Evolutionary conservation across 1,284 basidiomycete species (phyloP).

Genomic region (Anthracocystis walkeri): DNA sequence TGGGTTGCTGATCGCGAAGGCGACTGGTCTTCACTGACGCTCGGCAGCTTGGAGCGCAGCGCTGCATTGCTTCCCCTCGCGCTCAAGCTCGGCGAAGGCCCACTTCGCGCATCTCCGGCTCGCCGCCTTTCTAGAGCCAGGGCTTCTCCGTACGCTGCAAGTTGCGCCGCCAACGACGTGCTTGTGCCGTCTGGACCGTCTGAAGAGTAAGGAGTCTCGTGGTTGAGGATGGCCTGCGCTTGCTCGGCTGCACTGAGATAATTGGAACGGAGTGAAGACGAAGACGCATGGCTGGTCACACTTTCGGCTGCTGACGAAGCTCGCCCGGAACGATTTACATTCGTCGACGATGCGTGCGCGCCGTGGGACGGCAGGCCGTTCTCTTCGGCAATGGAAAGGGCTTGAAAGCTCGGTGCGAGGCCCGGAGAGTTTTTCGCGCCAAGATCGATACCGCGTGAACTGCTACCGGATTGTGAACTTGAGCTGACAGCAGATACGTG

Average conservation of each 20-base stretch:
- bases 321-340: conserved; percentile 20
- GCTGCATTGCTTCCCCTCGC: conserved; percentile 47
- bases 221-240: conserved; percentile 53
- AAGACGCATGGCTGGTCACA: conserved; percentile 32
- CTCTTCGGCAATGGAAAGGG: conserved; percentile 49
- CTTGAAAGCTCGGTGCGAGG: conserved; percentile 28
- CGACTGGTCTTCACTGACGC: conserved; percentile 53
- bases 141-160: conserved; percentile 59
- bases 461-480: conserved; percentile 39
- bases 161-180: conserved; percentile 44
- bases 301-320: conserved; percentile 33
- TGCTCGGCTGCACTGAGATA: conserved; percentile 53
- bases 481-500: conserved; percentile 40
- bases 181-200: conserved; percentile 45
- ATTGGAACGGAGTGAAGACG: conserved; percentile 46
- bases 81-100: conserved; percentile 45
- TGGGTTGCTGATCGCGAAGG: conserved; percentile 27
- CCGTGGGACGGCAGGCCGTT: conserved; percentile 15
- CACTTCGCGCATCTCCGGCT: conserved; percentile 38
- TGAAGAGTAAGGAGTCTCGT: conserved; percentile 28
- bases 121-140: conserved; percentile 46
- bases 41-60: conserved; percentile 44
- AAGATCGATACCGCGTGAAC: conserved; percentile 24
- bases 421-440: conserved; percentile 33
- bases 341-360: neutral